A percentile compares a stretch with the other conserved stretches of the same genome.
Evolutionary conservation across 75 land plant genomes (phyloP).

Genomic region (Sequoia sempervirens): DNA sequence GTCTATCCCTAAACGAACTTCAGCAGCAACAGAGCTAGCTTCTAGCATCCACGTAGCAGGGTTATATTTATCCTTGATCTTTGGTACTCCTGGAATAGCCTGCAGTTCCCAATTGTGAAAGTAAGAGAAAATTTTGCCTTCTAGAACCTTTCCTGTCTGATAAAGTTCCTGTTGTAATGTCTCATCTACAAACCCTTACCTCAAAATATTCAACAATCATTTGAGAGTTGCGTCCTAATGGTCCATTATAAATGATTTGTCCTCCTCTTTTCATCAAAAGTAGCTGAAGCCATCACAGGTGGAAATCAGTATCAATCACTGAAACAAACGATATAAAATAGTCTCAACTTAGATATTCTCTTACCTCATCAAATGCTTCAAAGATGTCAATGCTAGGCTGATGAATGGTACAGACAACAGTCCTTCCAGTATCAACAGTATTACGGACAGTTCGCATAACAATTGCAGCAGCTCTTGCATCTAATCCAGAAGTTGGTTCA

Average conservation of each 20-base stretch:
- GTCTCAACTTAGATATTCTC: not conserved
- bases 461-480: conserved; percentile 79
- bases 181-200: conserved; percentile 25
- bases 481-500: conserved; percentile 82
- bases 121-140: not conserved
- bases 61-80: conserved; percentile 64
- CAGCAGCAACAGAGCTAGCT: conserved; percentile 57
- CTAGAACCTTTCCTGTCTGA: not conserved
- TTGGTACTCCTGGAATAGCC: conserved; percentile 66
- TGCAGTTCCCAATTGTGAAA: conserved; percentile 11
- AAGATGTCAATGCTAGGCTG: conserved; percentile 84
- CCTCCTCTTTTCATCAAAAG: conserved; percentile 80
- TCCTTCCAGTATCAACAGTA: conserved; percentile 82
- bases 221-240: conserved; percentile 59
- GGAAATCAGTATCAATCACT: not conserved
- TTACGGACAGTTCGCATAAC: conserved; percentile 83
- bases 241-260: conserved; percentile 73
- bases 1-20: conserved; percentile 50
- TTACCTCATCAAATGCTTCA: conserved; percentile 85
- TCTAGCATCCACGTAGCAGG: conserved; percentile 96
- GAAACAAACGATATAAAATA: not conserved
- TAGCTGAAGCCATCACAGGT: conserved; percentile 24
- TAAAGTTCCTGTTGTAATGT: not conserved
- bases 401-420: conserved; percentile 82
- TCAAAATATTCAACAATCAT: conserved; percentile 75